These are phyloP conservation scores for Hibiscus trionum DNA, from an alignment of 345 rosid species.

Conservation along the genomic window DNA sequence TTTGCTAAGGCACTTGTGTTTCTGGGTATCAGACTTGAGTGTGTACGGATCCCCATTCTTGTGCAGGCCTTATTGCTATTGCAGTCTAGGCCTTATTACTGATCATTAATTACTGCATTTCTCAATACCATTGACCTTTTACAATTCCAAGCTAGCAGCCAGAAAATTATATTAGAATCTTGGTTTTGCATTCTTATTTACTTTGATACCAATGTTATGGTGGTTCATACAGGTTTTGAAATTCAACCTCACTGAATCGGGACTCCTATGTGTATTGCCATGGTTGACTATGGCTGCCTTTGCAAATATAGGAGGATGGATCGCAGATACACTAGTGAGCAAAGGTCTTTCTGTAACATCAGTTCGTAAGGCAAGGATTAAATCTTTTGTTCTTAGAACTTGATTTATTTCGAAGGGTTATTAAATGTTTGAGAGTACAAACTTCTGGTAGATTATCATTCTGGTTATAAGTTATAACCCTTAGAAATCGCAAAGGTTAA, in stretches of 20 bases:
- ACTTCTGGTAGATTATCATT: background rate
- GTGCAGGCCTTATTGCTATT: background rate
- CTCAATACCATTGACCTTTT: background rate
- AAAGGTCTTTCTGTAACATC: conserved; percentile 81
- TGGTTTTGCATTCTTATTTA: background rate
- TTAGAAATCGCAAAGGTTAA: background rate
- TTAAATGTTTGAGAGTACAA: background rate
- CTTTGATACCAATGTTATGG: background rate
- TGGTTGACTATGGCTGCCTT: conserved; percentile 97
- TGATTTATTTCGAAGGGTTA: background rate
- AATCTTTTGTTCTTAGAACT: conserved; percentile 1
- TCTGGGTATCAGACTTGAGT: background rate
- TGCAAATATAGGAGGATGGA: conserved; percentile 97
- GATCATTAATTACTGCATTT: background rate
- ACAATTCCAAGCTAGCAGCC: background rate
- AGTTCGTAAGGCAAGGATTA: conserved; percentile 79
- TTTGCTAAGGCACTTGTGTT: background rate
- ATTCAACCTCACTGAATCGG: conserved; percentile 96
- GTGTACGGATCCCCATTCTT: background rate
- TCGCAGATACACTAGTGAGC: conserved; percentile 94
- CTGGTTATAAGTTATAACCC: background rate
- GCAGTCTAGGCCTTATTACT: background rate
- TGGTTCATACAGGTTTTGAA: conserved; percentile 68
- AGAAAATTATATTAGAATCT: background rate
- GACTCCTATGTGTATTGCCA: conserved; percentile 88